Base-by-base conservation (phyloP, 2,329 filamentous ascomycete species). In the Aureobasidium pullulans region DNA sequence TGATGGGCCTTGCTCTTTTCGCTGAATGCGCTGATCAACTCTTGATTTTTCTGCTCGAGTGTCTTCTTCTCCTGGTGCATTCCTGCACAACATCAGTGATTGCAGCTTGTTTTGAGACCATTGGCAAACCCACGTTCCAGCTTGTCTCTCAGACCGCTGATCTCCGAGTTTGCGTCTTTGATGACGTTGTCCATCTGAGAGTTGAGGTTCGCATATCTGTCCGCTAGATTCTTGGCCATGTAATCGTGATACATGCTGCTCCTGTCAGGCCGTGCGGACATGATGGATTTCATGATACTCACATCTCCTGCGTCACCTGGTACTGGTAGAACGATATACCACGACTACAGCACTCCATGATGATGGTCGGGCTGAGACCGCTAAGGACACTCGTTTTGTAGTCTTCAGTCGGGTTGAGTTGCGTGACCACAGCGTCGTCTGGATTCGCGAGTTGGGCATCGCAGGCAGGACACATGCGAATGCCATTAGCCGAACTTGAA, bases 351-450 rank as follows among this genome's bases (percentile, higher is more conserved):
- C 90, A 95, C 66, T 96, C 92, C 81, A 96, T 90, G 63, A 96
- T 88, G 32, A 86, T 79, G 36, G 81, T 86, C 0, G 93, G 93
- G 62, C 84, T 89, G 1, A 96, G 75, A 0, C 93, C 93, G 67
- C 89, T 90, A 10, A 96, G 77, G 0, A 95, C 83, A 62, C 86
- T 92, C 0, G 89, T 90, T 72, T 96, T 96, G 77, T 94, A 96
- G 64, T 95, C 90, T 67, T 96, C 92, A 0, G 84, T 86, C 0
- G 90, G 90, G 62, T 86, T 88, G 42, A 96, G 78, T 32, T 84
- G 81, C 1, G 86, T 82, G 19, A 86, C 78, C 9, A 88, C 84
- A 4, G 85, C 88, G 74, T 95, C 90, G 65, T 95, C 88, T 0
- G 84, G 84, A 63, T 86, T 88, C 7, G 77, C 75, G 2, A 96